Conservation (phyloP, 768 basidiomycete species). For the Phlebiopsis flavidoalba region DNA sequence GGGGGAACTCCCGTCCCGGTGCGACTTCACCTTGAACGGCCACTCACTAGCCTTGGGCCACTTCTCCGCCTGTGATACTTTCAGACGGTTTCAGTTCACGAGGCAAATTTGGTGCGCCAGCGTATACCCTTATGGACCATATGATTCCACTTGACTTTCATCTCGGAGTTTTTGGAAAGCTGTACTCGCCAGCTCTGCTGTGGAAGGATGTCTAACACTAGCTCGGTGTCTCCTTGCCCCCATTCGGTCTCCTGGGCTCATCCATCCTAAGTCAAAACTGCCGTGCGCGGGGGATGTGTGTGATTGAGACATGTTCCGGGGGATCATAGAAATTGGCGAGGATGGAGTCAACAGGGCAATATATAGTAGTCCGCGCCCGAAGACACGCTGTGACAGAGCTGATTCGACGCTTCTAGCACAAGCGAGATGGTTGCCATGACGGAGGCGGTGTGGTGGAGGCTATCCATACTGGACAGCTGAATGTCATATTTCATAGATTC, state of each 20-base stretch:
- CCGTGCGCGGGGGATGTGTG: background rate
- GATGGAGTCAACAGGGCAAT: background rate
- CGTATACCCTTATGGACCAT: slow-evolving; percentile 77
- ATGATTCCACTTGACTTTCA: slow-evolving; percentile 66
- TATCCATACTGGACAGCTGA: background rate
- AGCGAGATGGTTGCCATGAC: background rate
- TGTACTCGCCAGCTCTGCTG: slow-evolving; percentile 43
- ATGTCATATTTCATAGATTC: background rate
- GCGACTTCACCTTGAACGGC: slow-evolving; percentile 56
- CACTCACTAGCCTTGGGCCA: slow-evolving; percentile 57
- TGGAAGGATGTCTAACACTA: slow-evolving; percentile 57
- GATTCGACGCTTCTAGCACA: background rate
- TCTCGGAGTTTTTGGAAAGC: slow-evolving; percentile 54
- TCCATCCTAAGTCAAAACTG: slow-evolving; percentile 1
- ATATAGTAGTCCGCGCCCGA: background rate
- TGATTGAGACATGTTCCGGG: background rate
- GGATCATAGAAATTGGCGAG: background rate
- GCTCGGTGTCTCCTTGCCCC: slow-evolving; percentile 67
- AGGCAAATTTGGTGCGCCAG: background rate
- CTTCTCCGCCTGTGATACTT: slow-evolving; percentile 56
- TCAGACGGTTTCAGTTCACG: background rate
- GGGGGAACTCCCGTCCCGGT: slow-evolving; percentile 57
- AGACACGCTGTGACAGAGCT: background rate
- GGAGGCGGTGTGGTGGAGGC: background rate
- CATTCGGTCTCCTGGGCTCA: slow-evolving; percentile 30